Percentiles rank a stretch among this genome's conserved stretches.
These are phyloP conservation scores for Globisporangium nodosum DNA, from an alignment of 352 stramenopile genomes.

Conservation along the genomic window DNA sequence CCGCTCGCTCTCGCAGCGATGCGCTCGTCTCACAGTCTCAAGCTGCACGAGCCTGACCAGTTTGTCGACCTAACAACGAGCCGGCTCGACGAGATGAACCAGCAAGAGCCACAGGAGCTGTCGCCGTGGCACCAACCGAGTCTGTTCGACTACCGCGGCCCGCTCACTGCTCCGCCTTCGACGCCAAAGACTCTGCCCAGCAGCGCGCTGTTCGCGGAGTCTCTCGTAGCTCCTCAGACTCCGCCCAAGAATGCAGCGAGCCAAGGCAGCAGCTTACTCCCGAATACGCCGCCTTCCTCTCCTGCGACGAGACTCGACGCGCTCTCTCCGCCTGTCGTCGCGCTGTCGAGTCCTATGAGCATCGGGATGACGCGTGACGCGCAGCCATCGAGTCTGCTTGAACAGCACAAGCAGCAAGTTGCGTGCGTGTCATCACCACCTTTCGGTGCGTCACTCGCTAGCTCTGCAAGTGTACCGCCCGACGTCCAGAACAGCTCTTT, in stretches of 20 bases:
- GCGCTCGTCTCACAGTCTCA: slow-evolving; percentile 1
- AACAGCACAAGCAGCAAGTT: neutral
- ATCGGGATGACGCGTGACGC: neutral
- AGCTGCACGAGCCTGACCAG: neutral
- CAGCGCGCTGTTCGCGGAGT: neutral
- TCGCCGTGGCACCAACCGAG: slow-evolving; percentile 11
- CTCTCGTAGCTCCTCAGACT: neutral
- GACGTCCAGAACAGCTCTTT: neutral
- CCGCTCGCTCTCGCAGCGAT: slow-evolving; percentile 7
- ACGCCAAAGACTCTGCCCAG: slow-evolving; percentile 4
- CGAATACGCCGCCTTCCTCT: neutral
- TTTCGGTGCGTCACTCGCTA: no score
- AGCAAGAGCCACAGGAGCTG: neutral
- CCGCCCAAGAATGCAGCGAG: neutral
- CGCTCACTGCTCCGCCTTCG: neutral
- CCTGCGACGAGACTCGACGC: neutral
- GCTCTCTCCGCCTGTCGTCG: neutral
- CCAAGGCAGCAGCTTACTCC: neutral
- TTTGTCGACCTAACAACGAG: neutral
- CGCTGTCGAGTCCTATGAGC: neutral
- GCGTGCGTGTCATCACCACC: neutral
- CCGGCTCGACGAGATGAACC: neutral
- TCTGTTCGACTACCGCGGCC: slow-evolving; percentile 22
- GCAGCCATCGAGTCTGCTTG: neutral
- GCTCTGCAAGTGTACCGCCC: neutral